phyloP scores from a whole-genome alignment of 495 filamentous ascomycete species.

The Geopyxis carbonaria region DNA sequence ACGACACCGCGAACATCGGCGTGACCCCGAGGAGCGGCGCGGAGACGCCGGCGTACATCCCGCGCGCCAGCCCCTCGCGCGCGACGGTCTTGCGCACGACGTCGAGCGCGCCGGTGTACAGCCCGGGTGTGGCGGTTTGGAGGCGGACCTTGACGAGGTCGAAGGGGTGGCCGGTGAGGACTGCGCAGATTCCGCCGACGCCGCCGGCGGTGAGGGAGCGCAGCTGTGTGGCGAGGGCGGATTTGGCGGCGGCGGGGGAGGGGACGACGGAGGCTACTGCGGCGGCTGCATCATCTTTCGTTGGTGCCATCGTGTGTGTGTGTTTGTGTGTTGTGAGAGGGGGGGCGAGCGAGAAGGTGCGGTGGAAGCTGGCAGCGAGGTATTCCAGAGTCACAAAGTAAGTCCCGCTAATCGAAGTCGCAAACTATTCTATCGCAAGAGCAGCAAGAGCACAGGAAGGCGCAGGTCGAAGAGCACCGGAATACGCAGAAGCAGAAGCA shows the following conservation, averaged over 20 bases:
- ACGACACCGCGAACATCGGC: conserved; percentile 98
- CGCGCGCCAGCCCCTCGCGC: conserved; percentile 64
- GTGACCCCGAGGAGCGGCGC: conserved; percentile 91
- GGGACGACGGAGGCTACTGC: too few relatives aligned
- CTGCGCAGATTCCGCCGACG: conserved; percentile 84
- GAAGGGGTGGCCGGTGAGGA: conserved; percentile 84
- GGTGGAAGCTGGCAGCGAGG: too few relatives aligned
- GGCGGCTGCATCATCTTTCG: too few relatives aligned
- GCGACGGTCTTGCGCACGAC: conserved; percentile 76
- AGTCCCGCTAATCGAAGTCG: too few relatives aligned
- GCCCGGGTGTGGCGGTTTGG: conserved; percentile 87
- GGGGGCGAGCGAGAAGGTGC: too few relatives aligned
- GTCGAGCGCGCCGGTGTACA: conserved; percentile 80
- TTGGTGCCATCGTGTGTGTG: too few relatives aligned
- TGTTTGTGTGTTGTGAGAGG: too few relatives aligned
- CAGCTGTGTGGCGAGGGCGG: conserved; percentile 27
- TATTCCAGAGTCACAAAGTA: too few relatives aligned
- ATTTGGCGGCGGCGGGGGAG: background rate
- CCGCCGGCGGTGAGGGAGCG: conserved; percentile 79
- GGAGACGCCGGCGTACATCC: conserved; percentile 90
- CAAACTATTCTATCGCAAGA: too few relatives aligned
- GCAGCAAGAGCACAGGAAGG: too few relatives aligned
- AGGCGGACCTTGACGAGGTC: conserved; percentile 93
- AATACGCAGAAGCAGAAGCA: too few relatives aligned
- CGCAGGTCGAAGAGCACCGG: too few relatives aligned